phyloP scores from a whole-genome alignment of 257 asterid genomes.

The Eustoma russellianum region DNA sequence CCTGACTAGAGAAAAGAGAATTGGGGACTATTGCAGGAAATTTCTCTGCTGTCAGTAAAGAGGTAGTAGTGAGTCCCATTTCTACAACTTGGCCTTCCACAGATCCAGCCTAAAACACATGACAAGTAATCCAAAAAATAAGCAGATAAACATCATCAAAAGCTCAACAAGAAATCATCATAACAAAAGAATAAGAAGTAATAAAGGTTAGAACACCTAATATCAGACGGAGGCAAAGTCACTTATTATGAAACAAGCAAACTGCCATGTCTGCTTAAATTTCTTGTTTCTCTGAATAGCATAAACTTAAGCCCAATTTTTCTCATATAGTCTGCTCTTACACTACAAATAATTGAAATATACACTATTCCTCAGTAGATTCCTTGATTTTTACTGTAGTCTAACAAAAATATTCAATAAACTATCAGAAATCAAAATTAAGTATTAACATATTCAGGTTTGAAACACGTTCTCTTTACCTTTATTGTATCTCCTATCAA shows the following conservation, averaged over 20 bases:
- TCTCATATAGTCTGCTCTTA: no score
- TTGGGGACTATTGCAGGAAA: constrained; percentile 87
- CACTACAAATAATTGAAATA: no score
- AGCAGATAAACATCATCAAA: not conserved
- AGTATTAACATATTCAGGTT: constrained; percentile 1
- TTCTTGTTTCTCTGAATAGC: no score
- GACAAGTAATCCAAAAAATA: not conserved
- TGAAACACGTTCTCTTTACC: constrained; percentile 31
- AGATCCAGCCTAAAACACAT: constrained; percentile 71
- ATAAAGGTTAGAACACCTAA: not conserved
- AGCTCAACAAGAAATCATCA: not conserved
- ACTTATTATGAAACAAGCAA: no score
- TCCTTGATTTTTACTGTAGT: no score
- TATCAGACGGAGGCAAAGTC: no score
- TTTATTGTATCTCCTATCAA: constrained; percentile 80
- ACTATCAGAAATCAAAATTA: not conserved
- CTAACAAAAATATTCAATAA: no score
- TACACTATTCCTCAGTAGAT: no score
- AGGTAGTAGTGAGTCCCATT: constrained; percentile 83
- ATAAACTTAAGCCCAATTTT: no score
- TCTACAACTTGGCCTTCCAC: constrained; percentile 93
- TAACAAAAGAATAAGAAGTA: not conserved
- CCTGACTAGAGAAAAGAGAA: constrained; percentile 93
- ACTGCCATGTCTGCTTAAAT: no score
- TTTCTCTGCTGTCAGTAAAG: constrained; percentile 77